Evolutionary conservation across 768 basidiomycete species (phyloP).

Genomic region (Tricholoma terreum): DNA sequence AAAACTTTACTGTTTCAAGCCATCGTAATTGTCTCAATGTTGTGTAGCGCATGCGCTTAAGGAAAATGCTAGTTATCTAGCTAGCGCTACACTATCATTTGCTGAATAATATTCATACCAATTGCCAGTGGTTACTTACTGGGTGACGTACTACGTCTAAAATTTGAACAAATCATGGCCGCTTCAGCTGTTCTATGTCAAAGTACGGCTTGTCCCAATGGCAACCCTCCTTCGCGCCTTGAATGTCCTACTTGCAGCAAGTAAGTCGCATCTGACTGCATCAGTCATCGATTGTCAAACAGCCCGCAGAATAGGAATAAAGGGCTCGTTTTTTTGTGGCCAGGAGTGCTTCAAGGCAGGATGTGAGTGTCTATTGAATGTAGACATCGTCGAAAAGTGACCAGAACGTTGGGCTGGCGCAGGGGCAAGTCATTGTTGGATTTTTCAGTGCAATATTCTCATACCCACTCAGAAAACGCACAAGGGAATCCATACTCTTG

Average conservation of each 20-base stretch:
- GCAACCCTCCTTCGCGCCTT: conserved; percentile 79
- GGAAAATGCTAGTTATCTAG: conserved; percentile 4
- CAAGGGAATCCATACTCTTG: conserved; percentile 72
- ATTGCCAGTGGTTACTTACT: neutral
- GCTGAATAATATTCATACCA: no score
- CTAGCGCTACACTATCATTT: no score
- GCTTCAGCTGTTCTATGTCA: conserved; percentile 52
- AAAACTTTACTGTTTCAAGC: neutral
- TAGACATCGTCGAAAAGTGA: neutral
- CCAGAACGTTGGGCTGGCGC: neutral
- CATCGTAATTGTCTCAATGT: neutral
- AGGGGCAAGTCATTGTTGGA: conserved; percentile 23
- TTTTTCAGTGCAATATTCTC: neutral
- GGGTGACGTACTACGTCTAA: neutral
- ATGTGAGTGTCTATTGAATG: conserved; percentile 56
- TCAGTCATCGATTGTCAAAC: conserved; percentile 11
- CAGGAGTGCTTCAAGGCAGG: conserved; percentile 96
- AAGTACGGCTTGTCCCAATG: conserved; percentile 68
- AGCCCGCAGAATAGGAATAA: conserved; percentile 63
- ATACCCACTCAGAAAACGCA: conserved; percentile 64
- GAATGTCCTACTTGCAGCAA: conserved; percentile 96
- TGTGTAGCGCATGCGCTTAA: neutral
- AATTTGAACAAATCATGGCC: conserved; percentile 11
- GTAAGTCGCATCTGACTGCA: conserved; percentile 40
- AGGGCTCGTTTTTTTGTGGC: conserved; percentile 86